These are phyloP conservation scores for Candida jianshihensis DNA, from an alignment of 805 yeast genomes.

Conservation along the genomic window DNA sequence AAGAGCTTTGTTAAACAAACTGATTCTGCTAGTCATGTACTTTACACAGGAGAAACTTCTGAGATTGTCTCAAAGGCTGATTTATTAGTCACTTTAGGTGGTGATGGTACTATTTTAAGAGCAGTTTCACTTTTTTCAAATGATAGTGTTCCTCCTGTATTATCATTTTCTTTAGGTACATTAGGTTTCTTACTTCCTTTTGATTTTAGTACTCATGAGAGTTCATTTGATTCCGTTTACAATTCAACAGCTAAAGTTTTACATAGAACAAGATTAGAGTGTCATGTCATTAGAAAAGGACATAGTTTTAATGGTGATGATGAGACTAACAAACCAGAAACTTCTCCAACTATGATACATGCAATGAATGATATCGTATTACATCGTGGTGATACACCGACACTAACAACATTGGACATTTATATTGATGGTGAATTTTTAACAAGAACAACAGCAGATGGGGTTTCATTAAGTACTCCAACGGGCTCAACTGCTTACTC, in stretches of 20 bases:
- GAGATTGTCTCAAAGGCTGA: slow-evolving; percentile 67
- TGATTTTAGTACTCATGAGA: slow-evolving; percentile 55
- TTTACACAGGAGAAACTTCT: slow-evolving; percentile 52
- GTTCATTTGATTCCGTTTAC: slow-evolving; percentile 61
- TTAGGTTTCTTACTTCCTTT: slow-evolving; percentile 86
- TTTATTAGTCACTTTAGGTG: slow-evolving; percentile 83
- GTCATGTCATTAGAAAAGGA: slow-evolving; percentile 44
- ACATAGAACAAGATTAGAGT: slow-evolving; percentile 72
- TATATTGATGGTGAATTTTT: slow-evolving; percentile 75
- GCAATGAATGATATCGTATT: slow-evolving; percentile 91
- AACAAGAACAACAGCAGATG: slow-evolving; percentile 91
- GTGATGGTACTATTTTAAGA: slow-evolving; percentile 88
- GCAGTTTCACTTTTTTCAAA: slow-evolving; percentile 76
- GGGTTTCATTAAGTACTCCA: slow-evolving; percentile 79
- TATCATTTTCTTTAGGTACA: slow-evolving; percentile 86
- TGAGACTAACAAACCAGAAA: background rate
- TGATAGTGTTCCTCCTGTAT: slow-evolving; percentile 75
- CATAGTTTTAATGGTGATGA: background rate
- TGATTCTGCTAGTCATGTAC: slow-evolving; percentile 28
- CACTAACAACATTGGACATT: slow-evolving; percentile 77
- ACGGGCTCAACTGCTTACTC: slow-evolving; percentile 96
- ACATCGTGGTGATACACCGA: slow-evolving; percentile 86
- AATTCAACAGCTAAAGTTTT: slow-evolving; percentile 63
- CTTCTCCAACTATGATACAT: slow-evolving; percentile 37
- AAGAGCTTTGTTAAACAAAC: slow-evolving; percentile 17